A percentile compares a stretch with the other conserved stretches of the same genome.
Evolutionary conservation across 805 yeast genomes (phyloP).

Genomic region (Millerago galiae): DNA sequence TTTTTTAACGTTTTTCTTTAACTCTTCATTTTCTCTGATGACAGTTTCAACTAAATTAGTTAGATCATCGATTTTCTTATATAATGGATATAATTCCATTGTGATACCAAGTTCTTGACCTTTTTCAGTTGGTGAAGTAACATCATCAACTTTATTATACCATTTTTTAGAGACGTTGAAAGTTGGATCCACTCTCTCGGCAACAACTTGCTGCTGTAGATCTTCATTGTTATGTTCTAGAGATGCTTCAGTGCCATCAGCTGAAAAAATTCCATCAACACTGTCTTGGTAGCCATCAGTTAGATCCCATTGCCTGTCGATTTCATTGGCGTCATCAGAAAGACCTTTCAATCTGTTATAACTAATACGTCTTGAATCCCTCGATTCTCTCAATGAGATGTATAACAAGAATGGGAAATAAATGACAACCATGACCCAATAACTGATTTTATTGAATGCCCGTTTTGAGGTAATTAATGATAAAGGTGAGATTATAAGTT

Average conservation of each 20-base stretch:
- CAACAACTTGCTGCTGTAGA: slow-evolving; percentile 47
- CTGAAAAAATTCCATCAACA: slow-evolving; percentile 25
- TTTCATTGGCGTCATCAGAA: slow-evolving; percentile 75
- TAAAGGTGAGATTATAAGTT: slow-evolving; percentile 43
- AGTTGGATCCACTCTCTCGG: slow-evolving; percentile 65
- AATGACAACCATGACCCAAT: slow-evolving; percentile 52
- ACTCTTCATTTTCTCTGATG: slow-evolving; percentile 14
- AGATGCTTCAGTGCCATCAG: slow-evolving; percentile 20
- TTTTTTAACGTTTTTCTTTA: slow-evolving; percentile 9
- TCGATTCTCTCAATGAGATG: slow-evolving; percentile 58
- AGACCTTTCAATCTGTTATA: slow-evolving; percentile 60
- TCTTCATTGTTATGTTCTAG: slow-evolving; percentile 30
- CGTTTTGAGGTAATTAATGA: slow-evolving; percentile 33
- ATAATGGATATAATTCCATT: slow-evolving; percentile 57
- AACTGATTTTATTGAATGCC: slow-evolving; percentile 36
- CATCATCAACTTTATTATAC: slow-evolving; percentile 40
- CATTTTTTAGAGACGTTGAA: slow-evolving; percentile 52
- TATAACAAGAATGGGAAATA: slow-evolving; percentile 63
- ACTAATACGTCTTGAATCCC: slow-evolving; percentile 59
- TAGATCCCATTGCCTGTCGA: slow-evolving; percentile 76
- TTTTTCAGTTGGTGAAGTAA: slow-evolving; percentile 52
- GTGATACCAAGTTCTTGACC: slow-evolving; percentile 51
- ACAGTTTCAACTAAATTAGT: slow-evolving; percentile 18
- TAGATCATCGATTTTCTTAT: slow-evolving; percentile 40
- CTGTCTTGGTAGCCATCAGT: slow-evolving; percentile 59